Base-by-base conservation (phyloP, 371 early-diverging fungal genomes). In the Rhizoclosmatium hyalinum region DNA sequence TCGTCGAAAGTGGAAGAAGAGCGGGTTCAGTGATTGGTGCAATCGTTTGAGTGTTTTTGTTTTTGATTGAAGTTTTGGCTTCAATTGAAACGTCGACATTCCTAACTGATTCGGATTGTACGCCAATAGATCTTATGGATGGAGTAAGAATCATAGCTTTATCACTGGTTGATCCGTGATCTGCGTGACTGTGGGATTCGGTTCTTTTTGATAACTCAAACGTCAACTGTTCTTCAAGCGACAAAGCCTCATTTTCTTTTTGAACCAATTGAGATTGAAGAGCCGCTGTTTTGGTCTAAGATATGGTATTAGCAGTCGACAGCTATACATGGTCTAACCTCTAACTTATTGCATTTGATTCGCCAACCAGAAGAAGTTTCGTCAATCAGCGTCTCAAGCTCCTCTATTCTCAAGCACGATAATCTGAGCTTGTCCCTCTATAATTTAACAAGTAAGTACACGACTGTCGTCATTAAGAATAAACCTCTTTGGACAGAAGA, bases 401-500 rank as follows among this genome's bases (percentile, higher is more conserved):
- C 10, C 32, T 32, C 32, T 32, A 32, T 32, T 32, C 32, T 32
- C 32, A 32, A 32, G 32, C 32, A 32, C 32, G 32, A 32, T 32
- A 32, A 32, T 32, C 32, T 32, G 32, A 32, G 32, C 32, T 32
- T 32, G 32, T 32, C 32, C 32, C 32, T 32, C 32, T 32, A 32
- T 32, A 32, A 32, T 32, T 32, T 0, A 32, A 32, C 32, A 32
- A 32, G 32, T 32, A 32, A 32, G 32, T 32, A 32, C 32, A 32
- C 32, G 32, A 32, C 32, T 32, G 32, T n/a, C 53, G 58, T n/a
- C 8, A 58, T 8, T 6, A 6, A 8, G 10, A 10, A 58, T 21
- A 32, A 10, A n/a, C 58, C 58, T 58, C 58, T 58, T 58, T 58
- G 8, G 10, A 6, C 6, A n/a, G n/a, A 58, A 58, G 58, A 58